These are phyloP conservation scores for Globisporangium recalcitrans DNA, from an alignment of 352 stramenopile genomes.

Conservation along the genomic window DNA sequence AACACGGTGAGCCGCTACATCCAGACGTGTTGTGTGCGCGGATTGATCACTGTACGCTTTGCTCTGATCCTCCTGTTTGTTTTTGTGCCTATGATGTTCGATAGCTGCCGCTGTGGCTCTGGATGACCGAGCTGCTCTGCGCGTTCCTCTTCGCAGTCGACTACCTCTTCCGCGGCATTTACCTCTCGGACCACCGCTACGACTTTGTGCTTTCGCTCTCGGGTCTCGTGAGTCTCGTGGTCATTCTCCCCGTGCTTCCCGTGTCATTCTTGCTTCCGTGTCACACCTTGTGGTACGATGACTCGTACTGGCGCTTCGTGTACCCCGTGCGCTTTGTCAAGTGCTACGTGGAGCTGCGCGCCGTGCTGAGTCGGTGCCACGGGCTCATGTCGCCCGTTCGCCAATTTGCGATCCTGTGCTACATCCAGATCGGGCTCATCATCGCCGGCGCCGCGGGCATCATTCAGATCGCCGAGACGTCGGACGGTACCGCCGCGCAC, in stretches of 20 bases:
- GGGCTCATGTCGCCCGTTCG: slow-evolving; percentile 69
- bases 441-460: slow-evolving; percentile 69
- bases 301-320: slow-evolving; percentile 74
- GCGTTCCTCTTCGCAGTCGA: slow-evolving; percentile 58
- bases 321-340: slow-evolving; percentile 83
- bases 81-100: slow-evolving; percentile 3
- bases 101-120: slow-evolving; percentile 65
- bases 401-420: slow-evolving; percentile 79
- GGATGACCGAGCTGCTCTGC: slow-evolving; percentile 62
- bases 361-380: slow-evolving; percentile 77
- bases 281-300: slow-evolving; percentile 76
- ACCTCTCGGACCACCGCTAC: slow-evolving; percentile 54
- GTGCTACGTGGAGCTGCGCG: slow-evolving; percentile 70
- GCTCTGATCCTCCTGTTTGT: neutral
- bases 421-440: slow-evolving; percentile 78
- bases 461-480: slow-evolving; percentile 84
- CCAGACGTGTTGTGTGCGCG: neutral
- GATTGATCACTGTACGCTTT: no score
- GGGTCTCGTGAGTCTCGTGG: slow-evolving; percentile 48
- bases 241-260: slow-evolving; percentile 73
- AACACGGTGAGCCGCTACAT: slow-evolving; percentile 34
- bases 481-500: slow-evolving; percentile 36
- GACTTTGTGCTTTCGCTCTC: slow-evolving; percentile 62
- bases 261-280: slow-evolving; percentile 67
- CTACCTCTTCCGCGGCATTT: slow-evolving; percentile 69